Conservation (phyloP, 305 asterid species). For the Fraxinus angustifolia region DNA sequence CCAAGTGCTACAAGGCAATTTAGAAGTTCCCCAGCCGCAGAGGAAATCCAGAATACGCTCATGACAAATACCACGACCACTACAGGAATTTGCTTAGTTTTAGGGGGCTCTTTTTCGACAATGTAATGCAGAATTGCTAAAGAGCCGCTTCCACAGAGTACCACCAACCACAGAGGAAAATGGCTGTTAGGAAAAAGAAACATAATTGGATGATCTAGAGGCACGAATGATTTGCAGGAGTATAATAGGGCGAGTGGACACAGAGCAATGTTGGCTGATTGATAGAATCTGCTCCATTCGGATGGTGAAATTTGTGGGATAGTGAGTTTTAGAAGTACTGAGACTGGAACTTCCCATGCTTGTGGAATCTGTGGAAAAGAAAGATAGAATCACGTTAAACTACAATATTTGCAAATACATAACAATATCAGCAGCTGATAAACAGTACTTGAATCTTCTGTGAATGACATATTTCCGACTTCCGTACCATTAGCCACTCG, state of each 20-base stretch:
- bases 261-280: conserved; percentile 69
- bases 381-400: conserved; percentile 20
- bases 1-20: conserved; percentile 88
- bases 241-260: conserved; percentile 77
- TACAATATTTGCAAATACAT: not conserved
- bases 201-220: conserved; percentile 64
- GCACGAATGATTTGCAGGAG: conserved; percentile 80
- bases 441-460: not conserved
- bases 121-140: conserved; percentile 67
- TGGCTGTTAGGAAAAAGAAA: conserved; percentile 64
- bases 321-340: conserved; percentile 70
- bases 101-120: conserved; percentile 74
- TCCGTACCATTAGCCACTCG: not conserved
- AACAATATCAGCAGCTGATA: not conserved
- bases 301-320: conserved; percentile 73
- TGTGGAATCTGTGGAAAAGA: conserved; percentile 50
- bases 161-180: conserved; percentile 78
- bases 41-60: conserved; percentile 98
- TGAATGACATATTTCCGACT: not conserved
- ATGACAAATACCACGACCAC: conserved; percentile 66
- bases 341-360: conserved; percentile 80
- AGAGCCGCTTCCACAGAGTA: conserved; percentile 61
- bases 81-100: conserved; percentile 56
- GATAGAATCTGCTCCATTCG: conserved; percentile 82
- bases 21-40: conserved; percentile 82